phyloP scores from a whole-genome alignment of 2,329 filamentous ascomycete species.

The Curvularia verruculosa region DNA sequence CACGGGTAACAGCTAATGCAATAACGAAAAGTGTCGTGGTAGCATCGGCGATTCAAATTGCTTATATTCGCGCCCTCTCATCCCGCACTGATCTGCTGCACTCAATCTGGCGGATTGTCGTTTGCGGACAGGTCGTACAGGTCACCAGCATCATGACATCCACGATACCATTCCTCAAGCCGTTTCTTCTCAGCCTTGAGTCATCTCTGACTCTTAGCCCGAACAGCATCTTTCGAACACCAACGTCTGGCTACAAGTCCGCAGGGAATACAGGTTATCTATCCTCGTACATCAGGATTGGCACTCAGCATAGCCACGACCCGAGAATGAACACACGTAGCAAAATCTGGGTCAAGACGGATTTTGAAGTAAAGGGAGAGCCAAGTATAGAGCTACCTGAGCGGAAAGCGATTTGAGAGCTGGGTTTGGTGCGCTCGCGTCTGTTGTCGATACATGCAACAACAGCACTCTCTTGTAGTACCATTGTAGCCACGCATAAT shows the following conservation, averaged over 20 bases:
- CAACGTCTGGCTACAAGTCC: not conserved
- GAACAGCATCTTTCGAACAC: not conserved
- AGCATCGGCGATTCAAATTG: not conserved
- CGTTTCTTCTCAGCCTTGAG: slow-evolving; percentile 17
- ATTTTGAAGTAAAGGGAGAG: not conserved
- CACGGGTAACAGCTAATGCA: not conserved
- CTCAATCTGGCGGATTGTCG: slow-evolving; percentile 9
- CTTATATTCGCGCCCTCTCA: not conserved
- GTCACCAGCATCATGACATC: slow-evolving; percentile 11
- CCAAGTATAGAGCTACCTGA: not conserved
- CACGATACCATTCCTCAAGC: slow-evolving; percentile 12
- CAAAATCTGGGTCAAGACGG: not conserved
- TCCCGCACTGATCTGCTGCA: slow-evolving; percentile 2
- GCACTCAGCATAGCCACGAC: not conserved
- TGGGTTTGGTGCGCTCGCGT: no score
- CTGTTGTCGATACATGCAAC: no score
- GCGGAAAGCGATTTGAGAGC: not conserved
- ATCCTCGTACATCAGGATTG: not conserved
- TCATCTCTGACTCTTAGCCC: slow-evolving; percentile 3
- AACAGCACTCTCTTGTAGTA: no score
- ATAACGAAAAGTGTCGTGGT: not conserved
- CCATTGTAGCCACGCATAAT: no score
- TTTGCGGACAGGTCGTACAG: slow-evolving; percentile 14
- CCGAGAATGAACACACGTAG: not conserved
- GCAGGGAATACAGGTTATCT: not conserved